Percentiles rank a stretch among this genome's conserved stretches.
These are phyloP conservation scores for Fusarium anthophilum DNA, from an alignment of 2,329 filamentous ascomycete species.

Conservation along the genomic window DNA sequence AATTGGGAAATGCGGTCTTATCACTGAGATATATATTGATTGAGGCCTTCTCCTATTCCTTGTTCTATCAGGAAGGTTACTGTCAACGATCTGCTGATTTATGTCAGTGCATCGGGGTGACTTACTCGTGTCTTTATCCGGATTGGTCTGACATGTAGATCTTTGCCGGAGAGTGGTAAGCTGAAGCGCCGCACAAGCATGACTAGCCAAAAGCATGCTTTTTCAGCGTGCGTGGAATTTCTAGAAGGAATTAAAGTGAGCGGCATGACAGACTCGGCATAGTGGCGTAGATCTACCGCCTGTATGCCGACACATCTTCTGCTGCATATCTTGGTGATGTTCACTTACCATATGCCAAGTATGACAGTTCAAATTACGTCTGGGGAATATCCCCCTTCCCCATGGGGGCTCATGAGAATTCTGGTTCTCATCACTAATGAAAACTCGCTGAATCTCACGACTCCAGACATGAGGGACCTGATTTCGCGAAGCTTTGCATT, in stretches of 20 bases:
- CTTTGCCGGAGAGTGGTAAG: neutral
- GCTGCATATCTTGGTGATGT: neutral
- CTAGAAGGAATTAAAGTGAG: slow-evolving; percentile 10
- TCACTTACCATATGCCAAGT: neutral
- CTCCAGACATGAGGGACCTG: neutral
- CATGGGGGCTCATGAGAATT: slow-evolving; percentile 11
- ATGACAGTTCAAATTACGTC: neutral
- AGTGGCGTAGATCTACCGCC: neutral
- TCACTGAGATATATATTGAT: neutral
- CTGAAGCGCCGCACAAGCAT: neutral
- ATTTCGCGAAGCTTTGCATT: neutral
- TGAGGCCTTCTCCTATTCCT: neutral
- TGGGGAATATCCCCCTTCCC: slow-evolving; percentile 23
- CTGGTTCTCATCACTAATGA: slow-evolving; percentile 20
- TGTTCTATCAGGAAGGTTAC: neutral
- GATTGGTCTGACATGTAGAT: slow-evolving; percentile 3
- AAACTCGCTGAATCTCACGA: neutral
- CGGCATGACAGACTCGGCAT: slow-evolving; percentile 3
- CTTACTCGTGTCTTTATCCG: slow-evolving; percentile 4
- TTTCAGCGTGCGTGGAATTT: neutral
- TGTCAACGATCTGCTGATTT: slow-evolving; percentile 1
- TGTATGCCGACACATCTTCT: neutral
- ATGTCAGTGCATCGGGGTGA: neutral
- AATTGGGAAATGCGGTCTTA: neutral
- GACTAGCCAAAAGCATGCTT: neutral